Base-by-base conservation (phyloP, 176 grass and related monocot genomes). In the bread wheat (Triticum aestivum) region DNA sequence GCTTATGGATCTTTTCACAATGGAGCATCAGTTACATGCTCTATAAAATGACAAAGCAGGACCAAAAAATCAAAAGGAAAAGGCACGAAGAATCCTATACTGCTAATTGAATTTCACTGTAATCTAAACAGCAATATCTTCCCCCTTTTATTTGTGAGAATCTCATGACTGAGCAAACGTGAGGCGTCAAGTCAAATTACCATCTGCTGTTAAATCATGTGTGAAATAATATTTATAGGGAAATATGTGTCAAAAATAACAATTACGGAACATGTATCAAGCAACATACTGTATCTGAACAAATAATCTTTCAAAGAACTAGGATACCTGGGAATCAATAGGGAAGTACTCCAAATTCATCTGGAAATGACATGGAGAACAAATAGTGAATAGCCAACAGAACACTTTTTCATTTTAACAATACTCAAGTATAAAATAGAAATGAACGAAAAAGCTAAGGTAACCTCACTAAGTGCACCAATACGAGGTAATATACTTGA, bases 281-380 rank as follows among this genome's bases (percentile, higher is more conserved):
- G 15, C 23, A 59, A 79, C 17, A 86, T 56, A 77, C 17, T 37
- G 11, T 54, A 75, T 51, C 27, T 44, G 44, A 73, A 65, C 42
- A 7, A 17, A 83, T 42, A 2, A 35, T 73, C 58, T 71, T 83
- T 56, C 35, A 34, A 56, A 68, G 33, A 8, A 66, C 75, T 65
- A 78, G 79, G 67, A 52, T 98, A 98, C 96, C 96, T 98, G 96
- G 52, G 90, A 94, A 91, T 98, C 96, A 86, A 98, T 94, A 81
- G 96, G 82, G 89, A 98, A 98, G 70, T 98, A 98, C 84, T 98
- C 96, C 96, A 98, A 92, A 86, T 98, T 98, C 90, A 93, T 94
- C 96, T 96, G 88, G 73, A 96, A 91, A 84, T 77, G 63, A 45
- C 78, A 75, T 34, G 38, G 44, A 74, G 54, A 88, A 74, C 17